Conservation (phyloP, 129 eudicot genomes). For the Erigeron canadensis region DNA sequence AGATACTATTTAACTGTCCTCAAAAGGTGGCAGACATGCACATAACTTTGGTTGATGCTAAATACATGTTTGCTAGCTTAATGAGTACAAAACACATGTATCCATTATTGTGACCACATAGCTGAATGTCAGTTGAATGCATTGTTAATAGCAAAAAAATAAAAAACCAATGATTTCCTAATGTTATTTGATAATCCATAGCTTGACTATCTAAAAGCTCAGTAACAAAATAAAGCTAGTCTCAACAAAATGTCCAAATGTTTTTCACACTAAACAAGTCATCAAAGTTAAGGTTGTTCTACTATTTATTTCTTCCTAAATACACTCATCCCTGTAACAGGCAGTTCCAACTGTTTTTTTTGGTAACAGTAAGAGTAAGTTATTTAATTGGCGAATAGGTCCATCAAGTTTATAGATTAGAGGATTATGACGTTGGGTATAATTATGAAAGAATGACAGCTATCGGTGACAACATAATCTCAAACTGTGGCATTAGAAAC, state of each 20-base stretch:
- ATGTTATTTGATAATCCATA: not conserved
- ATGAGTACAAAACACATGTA: not conserved
- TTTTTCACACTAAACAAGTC: not conserved
- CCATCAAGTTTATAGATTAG: not conserved
- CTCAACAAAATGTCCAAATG: not conserved
- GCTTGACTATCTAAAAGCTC: no score
- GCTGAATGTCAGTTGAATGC: not conserved
- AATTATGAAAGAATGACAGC: not conserved
- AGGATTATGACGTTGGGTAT: not conserved
- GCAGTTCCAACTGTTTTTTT: not conserved
- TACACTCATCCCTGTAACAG: not conserved
- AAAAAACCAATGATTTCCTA: not conserved
- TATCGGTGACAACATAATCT: not conserved
- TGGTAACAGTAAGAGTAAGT: not conserved
- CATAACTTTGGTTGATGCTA: not conserved
- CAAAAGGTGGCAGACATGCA: not conserved
- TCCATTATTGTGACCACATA: not conserved
- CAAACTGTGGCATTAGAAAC: slow-evolving; percentile 20
- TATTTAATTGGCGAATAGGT: not conserved
- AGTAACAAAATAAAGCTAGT: no score
- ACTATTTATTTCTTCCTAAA: slow-evolving; percentile 1
- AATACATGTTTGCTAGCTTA: not conserved
- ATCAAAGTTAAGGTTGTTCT: not conserved
- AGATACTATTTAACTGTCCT: slow-evolving; percentile 5
- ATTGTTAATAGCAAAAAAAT: slow-evolving; percentile 1